A percentile compares a stretch with the other conserved stretches of the same genome.
Conservation (phyloP, 805 yeast genomes). For the Saturnispora saitoi region DNA sequence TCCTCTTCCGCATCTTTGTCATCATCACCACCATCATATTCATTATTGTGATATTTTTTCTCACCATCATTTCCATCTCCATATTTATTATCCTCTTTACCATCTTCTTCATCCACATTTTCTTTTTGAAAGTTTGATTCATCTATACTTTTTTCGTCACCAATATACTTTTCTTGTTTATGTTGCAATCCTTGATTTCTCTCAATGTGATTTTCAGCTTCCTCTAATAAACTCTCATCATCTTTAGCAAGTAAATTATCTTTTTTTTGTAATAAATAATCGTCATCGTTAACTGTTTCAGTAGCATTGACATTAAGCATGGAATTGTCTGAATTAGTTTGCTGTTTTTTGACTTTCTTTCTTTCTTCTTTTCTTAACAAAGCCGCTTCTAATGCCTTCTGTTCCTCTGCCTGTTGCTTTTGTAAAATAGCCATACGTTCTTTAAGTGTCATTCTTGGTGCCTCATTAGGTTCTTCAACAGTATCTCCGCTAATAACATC, state of each 20-base stretch:
- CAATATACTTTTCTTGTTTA: neutral
- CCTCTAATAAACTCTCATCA: neutral
- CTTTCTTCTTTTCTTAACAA: conserved; percentile 44
- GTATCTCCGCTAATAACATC: conserved; percentile 18
- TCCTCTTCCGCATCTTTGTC: conserved; percentile 26
- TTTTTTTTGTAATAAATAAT: no score
- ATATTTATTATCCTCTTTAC: neutral
- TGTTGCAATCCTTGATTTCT: neutral
- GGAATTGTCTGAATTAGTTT: conserved; percentile 5
- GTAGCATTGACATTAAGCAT: neutral
- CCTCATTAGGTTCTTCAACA: conserved; percentile 38
- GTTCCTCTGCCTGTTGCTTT: conserved; percentile 72
- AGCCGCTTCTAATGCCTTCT: conserved; percentile 55
- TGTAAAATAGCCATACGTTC: conserved; percentile 83
- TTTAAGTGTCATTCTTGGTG: conserved; percentile 72
- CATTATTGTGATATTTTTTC: conserved; percentile 17
- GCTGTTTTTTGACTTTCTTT: conserved; percentile 19
- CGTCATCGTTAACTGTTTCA: neutral
- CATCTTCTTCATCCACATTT: neutral
- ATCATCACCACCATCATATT: conserved; percentile 21
- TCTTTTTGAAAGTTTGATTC: no score
- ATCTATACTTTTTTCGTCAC: neutral
- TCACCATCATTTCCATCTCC: conserved; percentile 20
- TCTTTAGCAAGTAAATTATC: no score
- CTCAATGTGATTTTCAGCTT: neutral